phyloP scores from a whole-genome alignment of 176 grass and related monocot species.

The Rhynchospora pubera region DNA sequence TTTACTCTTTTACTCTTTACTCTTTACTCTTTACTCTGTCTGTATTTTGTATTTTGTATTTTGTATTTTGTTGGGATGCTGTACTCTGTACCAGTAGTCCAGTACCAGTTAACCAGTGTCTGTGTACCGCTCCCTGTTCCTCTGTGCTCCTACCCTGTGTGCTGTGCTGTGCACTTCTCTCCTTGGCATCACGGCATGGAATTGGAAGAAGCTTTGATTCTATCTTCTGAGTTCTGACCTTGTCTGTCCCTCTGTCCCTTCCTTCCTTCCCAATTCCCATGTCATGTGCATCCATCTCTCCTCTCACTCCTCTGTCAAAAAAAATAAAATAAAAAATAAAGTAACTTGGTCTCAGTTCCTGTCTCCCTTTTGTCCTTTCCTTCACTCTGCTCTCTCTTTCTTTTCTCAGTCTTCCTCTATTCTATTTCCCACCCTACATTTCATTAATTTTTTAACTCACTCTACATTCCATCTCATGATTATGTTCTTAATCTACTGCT shows the following conservation, averaged over 20 bases:
- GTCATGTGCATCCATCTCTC: constrained; percentile 16
- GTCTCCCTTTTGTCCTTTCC: constrained; percentile 23
- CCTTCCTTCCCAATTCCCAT: background rate
- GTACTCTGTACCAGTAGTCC: background rate
- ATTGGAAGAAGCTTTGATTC: constrained; percentile 85
- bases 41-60: too few relatives aligned
- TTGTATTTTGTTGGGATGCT: constrained; percentile 5
- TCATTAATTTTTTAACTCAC: background rate
- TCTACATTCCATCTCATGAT: constrained; percentile 2
- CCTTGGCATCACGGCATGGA: constrained; percentile 44
- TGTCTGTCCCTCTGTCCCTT: constrained; percentile 33
- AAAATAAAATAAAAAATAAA: background rate
- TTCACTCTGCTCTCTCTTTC: background rate
- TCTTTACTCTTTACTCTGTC: too few relatives aligned
- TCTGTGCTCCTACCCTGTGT: too few relatives aligned
- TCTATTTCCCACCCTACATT: background rate
- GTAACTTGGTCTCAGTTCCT: constrained; percentile 18
- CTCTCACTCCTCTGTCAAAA: constrained; percentile 14
- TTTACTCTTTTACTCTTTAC: background rate
- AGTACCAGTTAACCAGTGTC: too few relatives aligned
- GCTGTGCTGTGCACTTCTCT: background rate
- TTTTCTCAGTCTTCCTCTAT: constrained; percentile 5
- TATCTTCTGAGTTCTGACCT: constrained; percentile 11
- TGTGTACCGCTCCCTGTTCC: too few relatives aligned
- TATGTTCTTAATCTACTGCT: background rate